Percentiles rank a stretch among this genome's conserved stretches.
Evolutionary conservation across 1,284 basidiomycete species (phyloP).

Genomic region (Ganoderma boninense): DNA sequence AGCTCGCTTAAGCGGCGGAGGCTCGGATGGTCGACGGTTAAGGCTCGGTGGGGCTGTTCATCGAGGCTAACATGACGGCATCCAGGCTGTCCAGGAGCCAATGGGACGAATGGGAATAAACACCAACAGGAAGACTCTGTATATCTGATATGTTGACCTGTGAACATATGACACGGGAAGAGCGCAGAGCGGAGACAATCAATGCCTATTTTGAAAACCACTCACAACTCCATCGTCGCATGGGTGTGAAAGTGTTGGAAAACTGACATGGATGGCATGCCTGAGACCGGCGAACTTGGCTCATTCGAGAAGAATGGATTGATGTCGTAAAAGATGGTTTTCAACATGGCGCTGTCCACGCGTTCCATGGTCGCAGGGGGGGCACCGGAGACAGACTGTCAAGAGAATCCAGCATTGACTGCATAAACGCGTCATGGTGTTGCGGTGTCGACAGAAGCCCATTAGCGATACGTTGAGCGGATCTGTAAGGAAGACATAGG

Average conservation of each 20-base stretch:
- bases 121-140: not conserved
- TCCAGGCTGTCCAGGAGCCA: conserved; percentile 10
- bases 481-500: not conserved
- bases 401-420: not conserved
- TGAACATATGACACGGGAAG: conserved; percentile 22
- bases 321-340: not conserved
- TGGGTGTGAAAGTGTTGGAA: not conserved
- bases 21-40: conserved; percentile 40
- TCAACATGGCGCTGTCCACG: not conserved
- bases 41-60: conserved; percentile 37
- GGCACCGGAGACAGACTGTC: conserved; percentile 1
- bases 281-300: not conserved
- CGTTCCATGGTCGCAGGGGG: not conserved
- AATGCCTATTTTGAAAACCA: not conserved
- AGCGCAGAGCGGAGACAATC: not conserved
- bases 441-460: not conserved
- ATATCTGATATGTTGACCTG: conserved; percentile 19
- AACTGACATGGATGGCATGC: not conserved
- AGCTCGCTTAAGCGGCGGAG: conserved; percentile 34
- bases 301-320: not conserved
- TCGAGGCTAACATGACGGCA: conserved; percentile 14
- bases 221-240: conserved; percentile 1
- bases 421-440: not conserved
- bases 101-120: conserved; percentile 14
- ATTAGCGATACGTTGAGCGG: not conserved